phyloP scores from a whole-genome alignment of 768 basidiomycete genomes.

The Mycena belliarum region DNA sequence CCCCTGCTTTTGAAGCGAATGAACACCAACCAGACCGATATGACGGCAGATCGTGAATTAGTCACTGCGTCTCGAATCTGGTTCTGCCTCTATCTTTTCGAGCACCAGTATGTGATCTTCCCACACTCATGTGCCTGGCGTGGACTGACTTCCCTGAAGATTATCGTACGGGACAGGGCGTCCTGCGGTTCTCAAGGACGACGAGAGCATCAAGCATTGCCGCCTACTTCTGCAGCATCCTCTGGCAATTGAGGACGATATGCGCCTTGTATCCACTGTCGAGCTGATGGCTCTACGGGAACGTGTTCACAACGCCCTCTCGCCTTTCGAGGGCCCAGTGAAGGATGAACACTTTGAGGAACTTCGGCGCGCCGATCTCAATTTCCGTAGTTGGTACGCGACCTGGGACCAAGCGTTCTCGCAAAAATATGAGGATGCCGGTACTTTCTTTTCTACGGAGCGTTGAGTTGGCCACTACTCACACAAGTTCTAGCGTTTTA shows the following conservation, averaged over 20 bases:
- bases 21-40: constrained; percentile 60
- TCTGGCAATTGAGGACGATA: constrained; percentile 88
- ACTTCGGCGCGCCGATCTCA: constrained; percentile 70
- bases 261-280: constrained; percentile 92
- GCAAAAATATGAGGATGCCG: constrained; percentile 80
- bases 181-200: constrained; percentile 89
- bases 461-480: not conserved
- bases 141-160: constrained; percentile 42
- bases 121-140: not conserved
- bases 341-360: constrained; percentile 68
- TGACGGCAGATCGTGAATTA: constrained; percentile 70
- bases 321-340: constrained; percentile 78
- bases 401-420: constrained; percentile 81
- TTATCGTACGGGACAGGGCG: constrained; percentile 94
- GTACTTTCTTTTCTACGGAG: constrained; percentile 40
- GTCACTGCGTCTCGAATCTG: constrained; percentile 84
- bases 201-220: constrained; percentile 86
- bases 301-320: constrained; percentile 77
- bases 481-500: constrained; percentile 65
- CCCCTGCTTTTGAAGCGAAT: constrained; percentile 78
- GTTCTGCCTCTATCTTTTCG: constrained; percentile 93
- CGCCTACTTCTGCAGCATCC: constrained; percentile 83
- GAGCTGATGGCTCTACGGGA: constrained; percentile 91
- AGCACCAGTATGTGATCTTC: constrained; percentile 74
- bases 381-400: constrained; percentile 82